phyloP scores from a whole-genome alignment of 1,284 basidiomycete species.

The Cutaneotrichosporon sp. region DNA sequence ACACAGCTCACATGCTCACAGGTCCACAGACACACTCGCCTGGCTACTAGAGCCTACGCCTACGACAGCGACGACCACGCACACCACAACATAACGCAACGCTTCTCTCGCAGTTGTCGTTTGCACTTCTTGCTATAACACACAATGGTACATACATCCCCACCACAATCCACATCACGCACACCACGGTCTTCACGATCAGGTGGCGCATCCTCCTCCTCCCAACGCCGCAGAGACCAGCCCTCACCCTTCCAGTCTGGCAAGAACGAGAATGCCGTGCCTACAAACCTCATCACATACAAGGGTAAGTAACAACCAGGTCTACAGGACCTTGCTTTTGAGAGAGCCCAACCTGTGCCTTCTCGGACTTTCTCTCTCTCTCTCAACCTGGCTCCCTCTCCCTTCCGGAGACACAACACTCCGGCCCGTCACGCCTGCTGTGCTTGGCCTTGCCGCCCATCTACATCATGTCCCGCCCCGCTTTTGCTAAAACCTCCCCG shows the following conservation, averaged over 20 bases:
- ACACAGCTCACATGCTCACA: too few relatives aligned
- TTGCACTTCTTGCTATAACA: neutral
- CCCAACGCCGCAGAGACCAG: slow-evolving; percentile 2
- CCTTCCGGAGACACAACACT: too few relatives aligned
- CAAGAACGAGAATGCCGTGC: slow-evolving; percentile 35
- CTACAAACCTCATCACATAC: slow-evolving; percentile 42
- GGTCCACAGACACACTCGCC: too few relatives aligned
- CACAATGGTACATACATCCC: slow-evolving; percentile 13
- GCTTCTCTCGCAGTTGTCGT: neutral
- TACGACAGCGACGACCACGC: neutral
- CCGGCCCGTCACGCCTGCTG: too few relatives aligned
- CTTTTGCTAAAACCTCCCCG: neutral
- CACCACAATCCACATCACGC: neutral
- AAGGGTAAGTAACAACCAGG: slow-evolving; percentile 38
- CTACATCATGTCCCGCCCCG: neutral
- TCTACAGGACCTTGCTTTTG: too few relatives aligned
- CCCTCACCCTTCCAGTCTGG: slow-evolving; percentile 20
- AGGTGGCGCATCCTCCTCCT: neutral
- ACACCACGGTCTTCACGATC: slow-evolving; percentile 4
- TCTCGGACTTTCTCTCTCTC: too few relatives aligned
- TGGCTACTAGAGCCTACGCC: too few relatives aligned
- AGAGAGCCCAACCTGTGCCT: too few relatives aligned
- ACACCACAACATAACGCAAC: neutral
- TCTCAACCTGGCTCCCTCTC: too few relatives aligned
- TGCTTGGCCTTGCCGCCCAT: neutral